These are phyloP conservation scores for Jamesozyma jinghongensis DNA, from an alignment of 805 yeast species.

Conservation along the genomic window DNA sequence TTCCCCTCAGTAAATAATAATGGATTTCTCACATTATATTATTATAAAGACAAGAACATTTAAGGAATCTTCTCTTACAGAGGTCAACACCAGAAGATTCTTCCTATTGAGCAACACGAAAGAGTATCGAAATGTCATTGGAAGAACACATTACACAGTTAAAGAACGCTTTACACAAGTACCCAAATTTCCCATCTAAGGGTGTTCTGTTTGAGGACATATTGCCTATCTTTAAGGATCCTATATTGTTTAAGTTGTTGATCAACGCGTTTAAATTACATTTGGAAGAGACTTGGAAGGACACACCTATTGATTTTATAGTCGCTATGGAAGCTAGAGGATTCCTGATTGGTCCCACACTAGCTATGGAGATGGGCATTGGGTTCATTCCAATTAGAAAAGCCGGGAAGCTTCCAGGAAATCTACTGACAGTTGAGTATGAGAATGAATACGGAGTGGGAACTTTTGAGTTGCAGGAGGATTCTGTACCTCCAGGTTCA, in stretches of 20 bases:
- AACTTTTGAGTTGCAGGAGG: constrained; percentile 76
- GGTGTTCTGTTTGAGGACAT: constrained; percentile 94
- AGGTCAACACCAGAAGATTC: no score
- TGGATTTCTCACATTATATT: no score
- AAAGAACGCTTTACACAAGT: constrained; percentile 53
- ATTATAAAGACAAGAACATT: no score
- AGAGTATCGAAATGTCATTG: constrained; percentile 13
- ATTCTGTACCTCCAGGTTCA: constrained; percentile 68
- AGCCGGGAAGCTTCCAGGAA: constrained; percentile 91
- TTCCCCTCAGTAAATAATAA: no score
- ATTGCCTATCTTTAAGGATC: constrained; percentile 81
- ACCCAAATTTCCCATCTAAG: constrained; percentile 86
- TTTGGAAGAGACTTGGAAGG: constrained; percentile 44
- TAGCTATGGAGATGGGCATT: constrained; percentile 79
- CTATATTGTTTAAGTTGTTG: constrained; percentile 68
- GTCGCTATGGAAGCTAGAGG: constrained; percentile 96
- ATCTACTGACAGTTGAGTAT: constrained; percentile 57
- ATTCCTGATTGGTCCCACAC: constrained; percentile 86
- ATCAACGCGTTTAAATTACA: constrained; percentile 76
- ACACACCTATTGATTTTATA: constrained; percentile 66
- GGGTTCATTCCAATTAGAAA: constrained; percentile 97
- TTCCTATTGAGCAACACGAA: neutral
- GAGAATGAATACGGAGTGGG: constrained; percentile 90
- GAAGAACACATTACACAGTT: constrained; percentile 29
- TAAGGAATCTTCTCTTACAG: no score